Evolutionary conservation across 208 protist species (phyloP).

Genomic region (Leishmania gerbilli): DNA sequence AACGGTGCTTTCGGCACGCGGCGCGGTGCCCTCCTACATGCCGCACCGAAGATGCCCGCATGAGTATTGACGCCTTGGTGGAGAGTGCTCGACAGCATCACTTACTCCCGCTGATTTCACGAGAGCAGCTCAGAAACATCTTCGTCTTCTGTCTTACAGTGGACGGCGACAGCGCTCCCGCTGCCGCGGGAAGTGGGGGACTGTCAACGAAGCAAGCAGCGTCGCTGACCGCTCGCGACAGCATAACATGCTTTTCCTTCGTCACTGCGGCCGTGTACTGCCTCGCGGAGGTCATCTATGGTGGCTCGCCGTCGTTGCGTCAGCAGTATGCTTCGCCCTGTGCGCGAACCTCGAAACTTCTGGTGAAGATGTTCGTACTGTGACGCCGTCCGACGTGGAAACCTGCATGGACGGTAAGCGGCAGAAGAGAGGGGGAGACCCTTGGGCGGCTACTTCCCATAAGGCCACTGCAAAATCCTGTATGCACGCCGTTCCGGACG

Average conservation of each 20-base stretch:
- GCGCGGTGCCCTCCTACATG: slow-evolving; percentile 6
- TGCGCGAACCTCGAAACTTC: slow-evolving; percentile 52
- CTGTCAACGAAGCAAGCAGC: background rate
- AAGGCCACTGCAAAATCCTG: background rate
- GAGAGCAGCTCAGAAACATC: slow-evolving; percentile 39
- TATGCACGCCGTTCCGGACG: background rate
- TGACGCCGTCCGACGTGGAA: background rate
- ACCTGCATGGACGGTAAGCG: background rate
- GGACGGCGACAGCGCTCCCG: slow-evolving; percentile 4
- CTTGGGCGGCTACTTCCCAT: background rate
- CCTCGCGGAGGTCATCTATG: slow-evolving; percentile 63
- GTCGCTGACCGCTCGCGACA: slow-evolving; percentile 14
- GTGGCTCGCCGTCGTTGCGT: slow-evolving; percentile 28
- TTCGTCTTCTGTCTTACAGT: slow-evolving; percentile 40
- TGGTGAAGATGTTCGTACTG: slow-evolving; percentile 73
- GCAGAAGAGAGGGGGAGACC: background rate
- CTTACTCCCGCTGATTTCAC: slow-evolving; percentile 55
- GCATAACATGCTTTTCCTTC: slow-evolving; percentile 38
- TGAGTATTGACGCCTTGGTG: slow-evolving; percentile 51
- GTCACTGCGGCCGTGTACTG: slow-evolving; percentile 43
- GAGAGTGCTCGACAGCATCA: slow-evolving; percentile 39
- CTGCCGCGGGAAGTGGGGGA: background rate
- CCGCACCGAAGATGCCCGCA: slow-evolving; percentile 20
- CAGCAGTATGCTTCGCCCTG: slow-evolving; percentile 50
- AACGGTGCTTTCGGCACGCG: slow-evolving; percentile 39